Conservation (phyloP, 805 yeast genomes). For the Hermanozyma aechmeae region DNA sequence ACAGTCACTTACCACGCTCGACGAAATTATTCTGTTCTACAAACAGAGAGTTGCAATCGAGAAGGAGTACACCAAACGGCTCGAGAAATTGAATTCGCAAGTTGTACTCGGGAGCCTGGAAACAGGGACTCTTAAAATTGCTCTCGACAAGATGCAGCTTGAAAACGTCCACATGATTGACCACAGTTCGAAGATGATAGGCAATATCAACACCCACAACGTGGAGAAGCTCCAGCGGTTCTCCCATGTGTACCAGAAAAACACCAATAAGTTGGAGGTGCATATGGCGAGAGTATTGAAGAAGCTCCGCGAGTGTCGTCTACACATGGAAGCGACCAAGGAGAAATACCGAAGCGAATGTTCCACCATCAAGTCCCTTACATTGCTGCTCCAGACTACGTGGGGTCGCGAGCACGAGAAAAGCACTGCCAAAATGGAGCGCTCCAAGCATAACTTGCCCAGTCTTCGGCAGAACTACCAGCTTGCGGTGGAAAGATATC, state of each 20-base stretch:
- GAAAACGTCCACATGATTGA: conserved; percentile 55
- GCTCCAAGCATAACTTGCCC: conserved; percentile 33
- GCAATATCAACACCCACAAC: conserved; percentile 38
- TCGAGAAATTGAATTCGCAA: conserved; percentile 42
- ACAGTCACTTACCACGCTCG: conserved; percentile 46
- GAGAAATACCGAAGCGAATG: conserved; percentile 50
- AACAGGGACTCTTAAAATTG: conserved; percentile 47
- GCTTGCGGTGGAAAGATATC: conserved; percentile 40
- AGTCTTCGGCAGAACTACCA: conserved; percentile 48
- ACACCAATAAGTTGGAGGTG: conserved; percentile 47
- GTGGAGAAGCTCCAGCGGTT: conserved; percentile 45
- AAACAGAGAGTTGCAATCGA: conserved; percentile 49
- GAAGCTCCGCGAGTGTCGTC: conserved; percentile 30
- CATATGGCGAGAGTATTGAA: conserved; percentile 46
- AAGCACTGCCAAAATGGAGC: conserved; percentile 45
- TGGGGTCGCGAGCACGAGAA: conserved; percentile 68
- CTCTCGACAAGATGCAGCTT: conserved; percentile 47
- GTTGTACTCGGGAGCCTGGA: conserved; percentile 44
- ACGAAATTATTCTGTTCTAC: conserved; percentile 26
- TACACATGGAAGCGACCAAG: conserved; percentile 29
- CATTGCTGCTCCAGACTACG: conserved; percentile 55
- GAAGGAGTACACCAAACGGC: conserved; percentile 56
- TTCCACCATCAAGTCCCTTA: conserved; percentile 45
- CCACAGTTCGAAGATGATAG: conserved; percentile 47
- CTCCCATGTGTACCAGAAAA: conserved; percentile 39